Evolutionary conservation across 2,329 filamentous ascomycete species (phyloP), one percentile per base, ranked within the genome.

Genomic region (Penicillium sp.): DNA sequence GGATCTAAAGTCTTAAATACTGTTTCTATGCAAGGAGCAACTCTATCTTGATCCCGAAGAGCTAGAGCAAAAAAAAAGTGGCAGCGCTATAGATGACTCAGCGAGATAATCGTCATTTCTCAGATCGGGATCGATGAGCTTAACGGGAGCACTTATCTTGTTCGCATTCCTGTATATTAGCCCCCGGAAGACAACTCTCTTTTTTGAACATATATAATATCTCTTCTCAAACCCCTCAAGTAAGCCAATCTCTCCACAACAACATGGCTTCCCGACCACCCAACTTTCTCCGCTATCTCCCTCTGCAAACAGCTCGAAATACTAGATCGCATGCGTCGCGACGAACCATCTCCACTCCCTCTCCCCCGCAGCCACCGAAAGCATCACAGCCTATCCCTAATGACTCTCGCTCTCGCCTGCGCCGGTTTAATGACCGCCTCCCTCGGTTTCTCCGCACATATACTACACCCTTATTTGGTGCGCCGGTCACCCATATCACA

Each of bases 401-500:
- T 58, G 67, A 68, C 52, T 60, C 65, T 31, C 71, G 61, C 15
- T 72, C 70, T 49, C 73, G 71, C 44, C 61, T 77, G 42, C 73
- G 66, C 53, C 66, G 55, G 38, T 67, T 77, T 57, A 77, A 77
- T 60, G 70, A 72, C 33, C 81, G 81, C 60, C 81, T 90, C 8
- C 91, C 91, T 3, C 77, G 70, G 5, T 87, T 86, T 60, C 81
- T 96, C 13, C 89, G 85, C 57, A 82, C 79, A 52, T 90, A 92
- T 77, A 87, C 90, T 0, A 75, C 79, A 1, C 85, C 86, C 0
- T 84, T 99, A 3, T 85, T 87, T 57, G 81, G 83, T 55, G 92
- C 92, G 0, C 94, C 94, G 0, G 75, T 92, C 44, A 90, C 90
- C 1, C 91, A 97, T 76, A 81, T 96, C 42, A 85, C 89, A 1